Conservation (phyloP, 345 rosid genomes). For the Noccaea bulbosa region DNA sequence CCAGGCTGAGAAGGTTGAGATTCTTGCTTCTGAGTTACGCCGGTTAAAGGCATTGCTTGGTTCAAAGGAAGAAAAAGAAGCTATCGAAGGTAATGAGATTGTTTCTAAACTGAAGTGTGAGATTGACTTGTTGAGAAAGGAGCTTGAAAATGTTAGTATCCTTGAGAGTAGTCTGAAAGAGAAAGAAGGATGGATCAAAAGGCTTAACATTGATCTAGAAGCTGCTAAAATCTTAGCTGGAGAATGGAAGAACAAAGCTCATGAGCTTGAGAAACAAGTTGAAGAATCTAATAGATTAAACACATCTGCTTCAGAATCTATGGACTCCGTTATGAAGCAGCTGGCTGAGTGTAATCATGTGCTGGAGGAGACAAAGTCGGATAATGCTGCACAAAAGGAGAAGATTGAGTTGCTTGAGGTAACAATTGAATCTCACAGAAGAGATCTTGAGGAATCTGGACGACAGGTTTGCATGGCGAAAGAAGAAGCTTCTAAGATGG, state of each 20-base stretch:
- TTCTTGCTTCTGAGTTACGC: constrained; percentile 67
- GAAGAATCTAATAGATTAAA: constrained; percentile 66
- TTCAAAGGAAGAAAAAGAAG: constrained; percentile 62
- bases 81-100: constrained; percentile 54
- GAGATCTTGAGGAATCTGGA: constrained; percentile 72
- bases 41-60: constrained; percentile 67
- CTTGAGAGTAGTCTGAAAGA: constrained; percentile 57
- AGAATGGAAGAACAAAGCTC: constrained; percentile 69
- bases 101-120: constrained; percentile 58
- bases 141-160: constrained; percentile 54
- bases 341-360: constrained; percentile 62
- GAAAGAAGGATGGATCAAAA: constrained; percentile 63
- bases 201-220: constrained; percentile 81
- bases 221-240: constrained; percentile 72
- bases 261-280: constrained; percentile 61
- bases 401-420: constrained; percentile 71
- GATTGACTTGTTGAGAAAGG: constrained; percentile 51
- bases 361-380: constrained; percentile 68
- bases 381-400: constrained; percentile 62
- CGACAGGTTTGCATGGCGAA: constrained; percentile 43
- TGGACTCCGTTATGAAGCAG: constrained; percentile 77
- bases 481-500: constrained; percentile 57
- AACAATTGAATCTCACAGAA: constrained; percentile 58
- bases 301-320: constrained; percentile 78
- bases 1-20: constrained; percentile 77